These are phyloP conservation scores for Furcasterigmium sp. DNA, from an alignment of 2,329 filamentous ascomycete genomes.

Conservation along the genomic window DNA sequence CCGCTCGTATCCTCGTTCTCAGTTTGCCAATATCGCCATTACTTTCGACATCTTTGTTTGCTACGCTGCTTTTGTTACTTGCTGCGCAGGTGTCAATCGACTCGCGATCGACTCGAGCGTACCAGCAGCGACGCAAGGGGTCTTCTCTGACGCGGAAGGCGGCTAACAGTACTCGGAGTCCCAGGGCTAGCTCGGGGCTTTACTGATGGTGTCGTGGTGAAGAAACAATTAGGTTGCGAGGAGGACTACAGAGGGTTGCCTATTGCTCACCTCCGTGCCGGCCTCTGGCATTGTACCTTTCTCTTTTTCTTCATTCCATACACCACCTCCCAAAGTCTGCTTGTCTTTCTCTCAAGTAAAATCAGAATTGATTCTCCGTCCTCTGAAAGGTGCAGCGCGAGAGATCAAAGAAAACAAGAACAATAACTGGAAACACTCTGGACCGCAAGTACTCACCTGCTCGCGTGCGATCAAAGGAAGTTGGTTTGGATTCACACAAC, in stretches of 20 bases:
- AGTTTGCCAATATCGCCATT: too few species aligned
- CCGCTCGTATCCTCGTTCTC: too few species aligned
- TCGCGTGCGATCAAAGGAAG: slow-evolving; percentile 1
- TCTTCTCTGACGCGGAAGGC: background rate
- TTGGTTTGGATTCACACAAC: background rate
- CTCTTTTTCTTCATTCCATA: slow-evolving; percentile 18
- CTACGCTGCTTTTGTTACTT: too few species aligned
- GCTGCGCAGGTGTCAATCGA: too few species aligned
- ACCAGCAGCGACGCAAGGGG: background rate
- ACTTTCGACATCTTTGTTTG: too few species aligned
- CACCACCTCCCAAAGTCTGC: slow-evolving; percentile 2
- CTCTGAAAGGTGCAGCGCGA: slow-evolving; percentile 25
- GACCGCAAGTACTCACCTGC: background rate
- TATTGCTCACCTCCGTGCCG: slow-evolving; percentile 12
- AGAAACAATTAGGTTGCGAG: slow-evolving; percentile 14
- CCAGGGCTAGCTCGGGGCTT: slow-evolving; percentile 1
- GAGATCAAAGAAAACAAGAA: slow-evolving; percentile 17
- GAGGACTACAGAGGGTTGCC: slow-evolving; percentile 14
- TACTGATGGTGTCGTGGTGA: slow-evolving; percentile 13
- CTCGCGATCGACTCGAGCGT: background rate
- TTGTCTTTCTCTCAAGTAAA: slow-evolving; percentile 30
- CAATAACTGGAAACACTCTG: slow-evolving; percentile 16
- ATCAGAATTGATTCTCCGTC: slow-evolving; percentile 48
- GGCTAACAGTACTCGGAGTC: background rate
- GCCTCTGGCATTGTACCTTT: slow-evolving; percentile 17